Evolutionary conservation across 1,284 basidiomycete genomes (phyloP), one percentile per base, ranked within the genome.

Genomic region (Hemileia vastatrix): DNA sequence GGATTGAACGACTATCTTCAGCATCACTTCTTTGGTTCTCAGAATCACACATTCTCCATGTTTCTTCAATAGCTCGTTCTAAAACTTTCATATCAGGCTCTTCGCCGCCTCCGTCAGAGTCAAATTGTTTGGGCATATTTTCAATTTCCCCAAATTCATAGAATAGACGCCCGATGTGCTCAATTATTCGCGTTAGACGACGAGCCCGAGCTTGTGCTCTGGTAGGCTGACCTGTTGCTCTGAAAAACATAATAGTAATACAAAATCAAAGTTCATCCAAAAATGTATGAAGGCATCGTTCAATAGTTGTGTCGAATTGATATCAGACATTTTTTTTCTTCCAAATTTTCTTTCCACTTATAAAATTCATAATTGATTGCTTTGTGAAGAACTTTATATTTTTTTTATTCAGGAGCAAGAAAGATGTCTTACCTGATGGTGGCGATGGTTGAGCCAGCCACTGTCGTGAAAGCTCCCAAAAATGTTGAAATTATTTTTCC

Each of bases 11-110:
- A 13, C 60, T 43, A 27, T 62, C 60, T 36, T 62, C 60, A 24
- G 49, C 45, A 31, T 62, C 60, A 9, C 53, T 49, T 27, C 31
- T 52, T 19, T 36, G 45, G 19, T 62, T 53, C 47, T 62, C 60
- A 19, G 49, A 44, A 33, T 62, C 60, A 19, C 54, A 55, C 60
- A 62, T 62, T 33, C 55, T 62, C 60, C 60, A 62, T n/a, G 60
- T 62, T 19, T 54, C 53, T 27, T 62, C 53, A 32, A 62, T 50
- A 4, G 52, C 45, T 31, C 47, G 31, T 23, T 62, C 43, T 36
- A 54, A 43, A 6, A 21, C 31, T 6, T n/a, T n/a, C n/a, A n/a
- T n/a, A n/a, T 40, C 21, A 27, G n/a, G n/a, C 23, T 43, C 53
- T 13, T 49, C 60, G 11, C 3, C 18, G 9, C 4, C 48, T 49